Percentiles rank a stretch among this genome's conserved stretches.
Conservation (phyloP, 2,329 filamentous ascomycete species). For the Chaetothyriales sp. region DNA sequence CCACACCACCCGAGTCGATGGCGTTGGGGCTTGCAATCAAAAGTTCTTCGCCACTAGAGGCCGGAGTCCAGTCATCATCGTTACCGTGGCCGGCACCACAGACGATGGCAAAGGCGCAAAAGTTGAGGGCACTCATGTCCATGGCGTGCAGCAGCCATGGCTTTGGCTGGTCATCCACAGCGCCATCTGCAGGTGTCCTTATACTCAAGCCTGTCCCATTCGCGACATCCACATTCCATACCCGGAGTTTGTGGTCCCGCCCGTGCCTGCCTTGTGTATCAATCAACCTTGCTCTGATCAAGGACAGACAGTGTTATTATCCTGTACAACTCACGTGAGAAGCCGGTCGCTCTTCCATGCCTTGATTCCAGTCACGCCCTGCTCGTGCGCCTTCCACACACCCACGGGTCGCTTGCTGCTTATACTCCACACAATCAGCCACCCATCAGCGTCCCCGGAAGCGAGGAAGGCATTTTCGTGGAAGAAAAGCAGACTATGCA, state of each 20-base stretch:
- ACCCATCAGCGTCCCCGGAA: conserved; percentile 83
- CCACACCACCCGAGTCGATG: conserved; percentile 59
- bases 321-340: conserved; percentile 55
- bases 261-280: conserved; percentile 52
- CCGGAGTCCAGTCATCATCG: background rate
- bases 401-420: conserved; percentile 65
- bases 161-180: conserved; percentile 34
- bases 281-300: background rate
- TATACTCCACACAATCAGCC: conserved; percentile 73
- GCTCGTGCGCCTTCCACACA: conserved; percentile 76
- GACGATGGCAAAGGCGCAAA: conserved; percentile 65
- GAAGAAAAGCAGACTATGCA: conserved; percentile 65
- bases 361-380: conserved; percentile 59
- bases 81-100: conserved; percentile 30
- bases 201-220: conserved; percentile 43
- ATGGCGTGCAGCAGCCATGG: conserved; percentile 81
- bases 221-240: conserved; percentile 69
- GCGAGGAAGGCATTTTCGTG: conserved; percentile 60
- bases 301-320: conserved; percentile 12
- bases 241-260: conserved; percentile 69
- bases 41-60: conserved; percentile 2
- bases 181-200: conserved; percentile 54
- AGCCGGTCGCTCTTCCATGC: conserved; percentile 60
- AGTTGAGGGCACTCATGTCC: conserved; percentile 86
- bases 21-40: conserved; percentile 72